phyloP scores from a whole-genome alignment of 192 early-diverging fungal species.

The Dispira simplex region DNA sequence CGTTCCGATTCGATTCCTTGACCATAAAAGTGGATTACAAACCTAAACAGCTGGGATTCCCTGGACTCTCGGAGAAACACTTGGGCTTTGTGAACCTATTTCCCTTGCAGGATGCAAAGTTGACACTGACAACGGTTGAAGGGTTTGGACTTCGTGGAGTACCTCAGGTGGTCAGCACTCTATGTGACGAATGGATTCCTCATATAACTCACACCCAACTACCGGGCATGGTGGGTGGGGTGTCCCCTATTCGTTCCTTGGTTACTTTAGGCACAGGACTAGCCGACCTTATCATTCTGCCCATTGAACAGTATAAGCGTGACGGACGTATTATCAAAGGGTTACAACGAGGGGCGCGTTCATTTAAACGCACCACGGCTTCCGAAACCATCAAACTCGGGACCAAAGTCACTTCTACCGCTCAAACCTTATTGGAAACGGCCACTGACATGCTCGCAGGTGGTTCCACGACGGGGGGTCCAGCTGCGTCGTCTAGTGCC shows the following conservation, averaged over 20 bases:
- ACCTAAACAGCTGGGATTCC: constrained; percentile 73
- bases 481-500: constrained; percentile 20
- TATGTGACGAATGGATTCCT: constrained; percentile 74
- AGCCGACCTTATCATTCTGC: constrained; percentile 81
- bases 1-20: constrained; percentile 55
- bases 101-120: constrained; percentile 79
- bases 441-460: constrained; percentile 63
- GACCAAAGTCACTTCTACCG: constrained; percentile 72
- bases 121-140: constrained; percentile 62
- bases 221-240: constrained; percentile 74
- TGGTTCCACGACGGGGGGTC: no score
- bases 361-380: constrained; percentile 80
- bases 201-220: constrained; percentile 88
- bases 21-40: constrained; percentile 90
- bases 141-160: constrained; percentile 68
- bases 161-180: constrained; percentile 39
- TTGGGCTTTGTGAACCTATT: constrained; percentile 76
- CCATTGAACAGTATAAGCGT: constrained; percentile 82
- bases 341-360: constrained; percentile 71
- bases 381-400: constrained; percentile 82
- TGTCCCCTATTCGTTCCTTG: constrained; percentile 73
- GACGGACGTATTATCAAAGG: constrained; percentile 84
- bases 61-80: not conserved
- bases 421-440: constrained; percentile 78
- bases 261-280: constrained; percentile 85